Evolutionary conservation across 345 rosid genomes (phyloP).

Genomic region (Eucalyptus erythrocorys): DNA sequence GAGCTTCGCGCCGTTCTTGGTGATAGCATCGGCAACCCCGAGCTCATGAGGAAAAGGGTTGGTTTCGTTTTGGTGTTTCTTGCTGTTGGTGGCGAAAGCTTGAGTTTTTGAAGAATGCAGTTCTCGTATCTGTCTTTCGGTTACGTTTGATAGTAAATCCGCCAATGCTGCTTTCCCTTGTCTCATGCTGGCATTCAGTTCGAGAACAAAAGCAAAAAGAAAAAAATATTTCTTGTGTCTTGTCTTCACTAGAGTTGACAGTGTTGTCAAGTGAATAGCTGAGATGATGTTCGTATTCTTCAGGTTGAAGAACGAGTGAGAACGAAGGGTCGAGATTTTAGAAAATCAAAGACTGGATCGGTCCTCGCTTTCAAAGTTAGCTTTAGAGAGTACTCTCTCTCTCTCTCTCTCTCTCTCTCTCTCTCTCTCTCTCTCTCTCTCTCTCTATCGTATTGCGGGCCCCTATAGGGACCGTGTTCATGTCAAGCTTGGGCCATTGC

Average conservation of each 20-base stretch:
- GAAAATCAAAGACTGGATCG: slow-evolving; percentile 71
- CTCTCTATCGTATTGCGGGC: too few species aligned
- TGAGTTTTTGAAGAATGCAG: neutral
- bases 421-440: neutral
- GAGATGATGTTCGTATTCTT: neutral
- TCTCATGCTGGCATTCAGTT: neutral
- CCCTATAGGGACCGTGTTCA: neutral
- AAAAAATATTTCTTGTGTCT: neutral
- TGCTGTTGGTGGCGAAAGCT: neutral
- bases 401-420: neutral
- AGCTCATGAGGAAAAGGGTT: slow-evolving; percentile 79
- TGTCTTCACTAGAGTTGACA: neutral
- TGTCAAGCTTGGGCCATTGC: neutral
- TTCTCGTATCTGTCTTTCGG: neutral
- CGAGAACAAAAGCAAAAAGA: neutral
- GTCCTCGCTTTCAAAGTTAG: slow-evolving; percentile 83
- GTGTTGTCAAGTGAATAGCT: neutral
- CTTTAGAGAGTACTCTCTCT: slow-evolving; percentile 25
- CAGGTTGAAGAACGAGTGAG: slow-evolving; percentile 77
- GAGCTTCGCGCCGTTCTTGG: slow-evolving; percentile 85
- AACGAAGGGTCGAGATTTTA: slow-evolving; percentile 64
- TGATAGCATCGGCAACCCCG: slow-evolving; percentile 86
- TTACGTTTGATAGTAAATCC: neutral
- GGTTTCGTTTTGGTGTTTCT: neutral
- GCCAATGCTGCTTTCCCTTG: neutral